Conservation (phyloP, 768 basidiomycete genomes). For the Butyriboletus loyo region DNA sequence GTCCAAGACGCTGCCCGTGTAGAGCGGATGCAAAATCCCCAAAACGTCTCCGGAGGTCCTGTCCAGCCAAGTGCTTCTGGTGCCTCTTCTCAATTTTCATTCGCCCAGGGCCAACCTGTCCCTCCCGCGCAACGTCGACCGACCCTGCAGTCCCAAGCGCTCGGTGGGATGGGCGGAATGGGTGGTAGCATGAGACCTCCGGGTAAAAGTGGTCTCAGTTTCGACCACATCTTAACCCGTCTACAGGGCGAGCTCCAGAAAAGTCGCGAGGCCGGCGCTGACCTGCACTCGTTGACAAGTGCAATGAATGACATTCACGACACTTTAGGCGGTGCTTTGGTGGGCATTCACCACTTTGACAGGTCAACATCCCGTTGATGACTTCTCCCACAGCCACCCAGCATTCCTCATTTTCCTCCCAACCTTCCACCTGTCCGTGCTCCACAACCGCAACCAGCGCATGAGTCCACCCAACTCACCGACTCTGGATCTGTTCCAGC, state of each 20-base stretch:
- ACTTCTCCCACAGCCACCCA: conserved; percentile 47
- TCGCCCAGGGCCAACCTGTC: conserved; percentile 35
- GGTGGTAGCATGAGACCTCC: conserved; percentile 67
- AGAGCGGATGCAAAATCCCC: conserved; percentile 58
- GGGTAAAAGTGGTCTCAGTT: conserved; percentile 83
- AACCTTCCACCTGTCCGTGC: conserved; percentile 65
- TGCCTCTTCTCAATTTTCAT: conserved; percentile 37
- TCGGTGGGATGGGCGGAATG: conserved; percentile 75
- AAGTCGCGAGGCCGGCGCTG: conserved; percentile 88
- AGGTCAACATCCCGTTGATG: background rate
- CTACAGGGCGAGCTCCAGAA: conserved; percentile 94
- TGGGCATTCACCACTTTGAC: conserved; percentile 37
- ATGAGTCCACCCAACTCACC: conserved; percentile 29
- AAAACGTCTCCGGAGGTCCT: conserved; percentile 24
- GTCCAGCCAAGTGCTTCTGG: conserved; percentile 36
- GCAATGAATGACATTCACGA: conserved; percentile 92
- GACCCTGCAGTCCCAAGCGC: conserved; percentile 54
- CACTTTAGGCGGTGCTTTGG: conserved; percentile 79
- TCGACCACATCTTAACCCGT: conserved; percentile 87
- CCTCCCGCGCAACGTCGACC: conserved; percentile 51
- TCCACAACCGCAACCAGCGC: conserved; percentile 20
- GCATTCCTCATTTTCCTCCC: conserved; percentile 60
- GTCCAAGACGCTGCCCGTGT: conserved; percentile 68
- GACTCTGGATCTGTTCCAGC: conserved; percentile 26
- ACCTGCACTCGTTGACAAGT: conserved; percentile 71